Conservation (phyloP, 129 eudicot genomes). For the Flaveria ramosissima region DNA sequence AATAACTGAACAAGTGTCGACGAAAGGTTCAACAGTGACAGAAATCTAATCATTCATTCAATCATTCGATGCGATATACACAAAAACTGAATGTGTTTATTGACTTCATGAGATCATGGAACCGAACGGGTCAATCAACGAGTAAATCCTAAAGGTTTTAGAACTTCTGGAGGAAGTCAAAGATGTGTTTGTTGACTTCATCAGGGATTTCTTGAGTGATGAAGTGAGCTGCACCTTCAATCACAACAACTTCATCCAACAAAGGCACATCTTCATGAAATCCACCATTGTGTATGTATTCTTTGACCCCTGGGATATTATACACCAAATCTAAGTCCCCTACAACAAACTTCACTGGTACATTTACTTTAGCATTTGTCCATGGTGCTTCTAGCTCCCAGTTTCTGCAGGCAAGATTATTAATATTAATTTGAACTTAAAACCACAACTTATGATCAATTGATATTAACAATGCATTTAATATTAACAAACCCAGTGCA, state of each 20-base stretch:
- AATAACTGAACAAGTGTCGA: too few species aligned
- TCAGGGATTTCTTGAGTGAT: conserved; percentile 59
- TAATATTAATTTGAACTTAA: background rate
- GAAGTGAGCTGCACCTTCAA: conserved; percentile 68
- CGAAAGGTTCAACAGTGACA: too few species aligned
- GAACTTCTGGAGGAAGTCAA: conserved; percentile 53
- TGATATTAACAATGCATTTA: too few species aligned
- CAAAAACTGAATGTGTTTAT: background rate
- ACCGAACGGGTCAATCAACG: background rate
- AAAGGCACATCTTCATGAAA: conserved; percentile 53
- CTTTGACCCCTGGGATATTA: conserved; percentile 45
- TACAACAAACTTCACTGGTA: conserved; percentile 61
- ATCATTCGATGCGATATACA: background rate
- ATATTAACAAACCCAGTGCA: too few species aligned
- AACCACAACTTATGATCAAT: too few species aligned
- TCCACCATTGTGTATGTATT: conserved; percentile 55
- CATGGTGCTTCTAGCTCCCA: conserved; percentile 82
- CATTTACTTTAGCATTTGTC: conserved; percentile 57
- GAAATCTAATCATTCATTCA: too few species aligned
- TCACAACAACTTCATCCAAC: conserved; percentile 63
- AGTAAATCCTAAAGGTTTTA: conserved; percentile 15
- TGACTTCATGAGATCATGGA: background rate
- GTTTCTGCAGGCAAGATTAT: conserved; percentile 27
- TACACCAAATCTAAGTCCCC: conserved; percentile 63
- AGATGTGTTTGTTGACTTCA: conserved; percentile 52